Evolutionary conservation across 2,329 filamentous ascomycete species (phyloP).

Genomic region (Neodidymelliopsis sp.): DNA sequence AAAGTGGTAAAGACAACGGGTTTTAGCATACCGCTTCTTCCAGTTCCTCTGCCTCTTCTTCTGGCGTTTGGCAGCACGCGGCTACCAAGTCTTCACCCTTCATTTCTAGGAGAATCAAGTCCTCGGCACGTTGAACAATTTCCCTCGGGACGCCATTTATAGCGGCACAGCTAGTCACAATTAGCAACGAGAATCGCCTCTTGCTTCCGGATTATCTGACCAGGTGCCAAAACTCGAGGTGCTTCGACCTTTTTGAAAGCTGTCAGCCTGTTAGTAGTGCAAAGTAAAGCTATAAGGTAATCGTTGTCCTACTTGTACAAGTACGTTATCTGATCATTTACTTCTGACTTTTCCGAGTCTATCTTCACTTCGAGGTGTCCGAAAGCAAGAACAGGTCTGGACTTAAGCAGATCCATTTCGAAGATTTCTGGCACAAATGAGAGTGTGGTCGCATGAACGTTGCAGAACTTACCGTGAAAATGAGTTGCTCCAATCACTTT

Average conservation of each 20-base stretch:
- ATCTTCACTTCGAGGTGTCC: conserved; percentile 76
- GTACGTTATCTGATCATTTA: conserved; percentile 72
- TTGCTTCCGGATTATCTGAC: conserved; percentile 34
- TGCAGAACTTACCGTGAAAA: conserved; percentile 63
- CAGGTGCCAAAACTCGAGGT: conserved; percentile 83
- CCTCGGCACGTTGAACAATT: conserved; percentile 78
- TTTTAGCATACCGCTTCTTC: conserved; percentile 73
- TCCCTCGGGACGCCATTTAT: conserved; percentile 80
- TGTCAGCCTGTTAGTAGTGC: conserved; percentile 33
- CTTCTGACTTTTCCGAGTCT: conserved; percentile 58
- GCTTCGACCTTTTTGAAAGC: conserved; percentile 69
- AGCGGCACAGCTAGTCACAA: conserved; percentile 70
- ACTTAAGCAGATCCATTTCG: conserved; percentile 64
- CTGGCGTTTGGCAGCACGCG: conserved; percentile 72
- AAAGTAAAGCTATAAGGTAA: too few relatives aligned
- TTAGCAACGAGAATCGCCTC: background rate
- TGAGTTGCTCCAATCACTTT: conserved; percentile 70
- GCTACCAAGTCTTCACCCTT: conserved; percentile 78
- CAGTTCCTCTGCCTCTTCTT: conserved; percentile 70
- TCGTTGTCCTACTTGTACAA: conserved; percentile 67
- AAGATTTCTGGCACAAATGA: conserved; percentile 67
- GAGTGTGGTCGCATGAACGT: conserved; percentile 56
- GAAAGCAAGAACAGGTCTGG: conserved; percentile 62
- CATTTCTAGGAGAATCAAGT: conserved; percentile 71
- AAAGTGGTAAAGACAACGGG: too few relatives aligned